These are phyloP conservation scores for Talaromyces piceae DNA, from an alignment of 2,329 filamentous ascomycete species.

Conservation along the genomic window DNA sequence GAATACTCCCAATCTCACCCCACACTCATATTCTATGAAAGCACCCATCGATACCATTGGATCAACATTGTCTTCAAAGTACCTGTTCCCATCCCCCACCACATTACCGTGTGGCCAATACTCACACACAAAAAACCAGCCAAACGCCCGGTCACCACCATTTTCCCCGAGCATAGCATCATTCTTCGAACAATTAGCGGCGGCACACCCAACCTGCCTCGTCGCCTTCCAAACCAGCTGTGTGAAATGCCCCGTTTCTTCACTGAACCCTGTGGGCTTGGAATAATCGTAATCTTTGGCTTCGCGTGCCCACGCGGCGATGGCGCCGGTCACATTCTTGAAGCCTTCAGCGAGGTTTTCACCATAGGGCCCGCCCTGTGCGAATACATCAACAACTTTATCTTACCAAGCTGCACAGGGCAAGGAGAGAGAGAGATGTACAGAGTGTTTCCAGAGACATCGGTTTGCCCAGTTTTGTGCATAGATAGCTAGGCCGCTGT, in stretches of 20 bases:
- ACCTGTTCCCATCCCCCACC: constrained; percentile 21
- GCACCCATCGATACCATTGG: neutral
- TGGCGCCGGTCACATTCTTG: constrained; percentile 48
- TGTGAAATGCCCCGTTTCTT: constrained; percentile 65
- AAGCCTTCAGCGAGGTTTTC: constrained; percentile 70
- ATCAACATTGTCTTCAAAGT: constrained; percentile 27
- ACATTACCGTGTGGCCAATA: constrained; percentile 64
- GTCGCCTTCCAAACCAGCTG: constrained; percentile 66
- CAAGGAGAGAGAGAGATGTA: neutral
- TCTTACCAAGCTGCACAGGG: neutral
- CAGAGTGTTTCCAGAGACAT: constrained; percentile 40
- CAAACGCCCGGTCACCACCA: constrained; percentile 28
- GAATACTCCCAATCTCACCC: neutral
- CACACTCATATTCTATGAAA: neutral
- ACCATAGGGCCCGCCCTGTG: constrained; percentile 55
- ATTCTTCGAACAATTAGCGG: constrained; percentile 20
- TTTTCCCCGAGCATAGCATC: constrained; percentile 15
- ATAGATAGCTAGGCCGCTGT: constrained; percentile 53
- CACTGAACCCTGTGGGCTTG: constrained; percentile 47
- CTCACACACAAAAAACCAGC: constrained; percentile 64
- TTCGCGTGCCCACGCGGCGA: constrained; percentile 63
- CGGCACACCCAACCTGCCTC: constrained; percentile 55
- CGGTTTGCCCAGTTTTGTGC: constrained; percentile 56
- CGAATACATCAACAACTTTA: neutral
- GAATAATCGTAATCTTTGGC: constrained; percentile 52